Percentiles rank a stretch among this genome's conserved stretches.
phyloP scores from a whole-genome alignment of 1,284 basidiomycete species.

The Cystobasidium pallidum region DNA sequence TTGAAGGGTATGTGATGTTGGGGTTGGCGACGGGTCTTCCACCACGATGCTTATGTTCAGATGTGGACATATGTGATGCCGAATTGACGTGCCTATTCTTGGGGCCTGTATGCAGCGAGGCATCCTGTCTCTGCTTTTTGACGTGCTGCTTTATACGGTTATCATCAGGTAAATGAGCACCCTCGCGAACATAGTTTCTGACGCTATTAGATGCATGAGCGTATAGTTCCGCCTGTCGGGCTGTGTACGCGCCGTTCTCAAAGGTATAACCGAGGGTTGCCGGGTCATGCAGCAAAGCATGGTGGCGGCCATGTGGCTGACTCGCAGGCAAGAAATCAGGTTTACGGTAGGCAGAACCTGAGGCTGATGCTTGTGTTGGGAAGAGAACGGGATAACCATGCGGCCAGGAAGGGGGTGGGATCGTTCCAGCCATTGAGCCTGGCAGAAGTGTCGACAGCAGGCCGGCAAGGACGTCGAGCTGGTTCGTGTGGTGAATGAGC shows the following conservation, averaged over 20 bases:
- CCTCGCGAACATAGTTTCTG: constrained; percentile 32
- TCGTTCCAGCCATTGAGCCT: constrained; percentile 47
- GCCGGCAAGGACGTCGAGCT: constrained; percentile 51
- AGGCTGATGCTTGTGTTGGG: constrained; percentile 37
- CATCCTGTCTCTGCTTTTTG: constrained; percentile 20
- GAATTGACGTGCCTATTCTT: not conserved
- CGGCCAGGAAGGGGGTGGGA: constrained; percentile 45
- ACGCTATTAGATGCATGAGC: constrained; percentile 30
- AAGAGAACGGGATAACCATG: constrained; percentile 51
- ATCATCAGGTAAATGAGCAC: constrained; percentile 28
- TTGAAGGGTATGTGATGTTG: not conserved
- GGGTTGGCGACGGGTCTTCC: constrained; percentile 26
- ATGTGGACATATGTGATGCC: constrained; percentile 21
- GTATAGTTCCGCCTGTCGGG: constrained; percentile 27
- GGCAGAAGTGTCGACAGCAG: constrained; percentile 52
- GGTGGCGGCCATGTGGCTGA: constrained; percentile 25
- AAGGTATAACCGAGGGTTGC: constrained; percentile 14
- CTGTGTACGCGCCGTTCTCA: constrained; percentile 25
- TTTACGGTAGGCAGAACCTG: constrained; percentile 27
- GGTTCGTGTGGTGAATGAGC: constrained; percentile 50
- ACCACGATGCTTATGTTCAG: constrained; percentile 25
- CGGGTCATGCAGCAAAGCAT: constrained; percentile 24
- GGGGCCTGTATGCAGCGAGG: constrained; percentile 6
- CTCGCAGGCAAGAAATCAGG: constrained; percentile 34
- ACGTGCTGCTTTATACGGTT: constrained; percentile 33